These are phyloP conservation scores for Hericium alpestre DNA, from an alignment of 768 basidiomycete species.

Conservation along the genomic window DNA sequence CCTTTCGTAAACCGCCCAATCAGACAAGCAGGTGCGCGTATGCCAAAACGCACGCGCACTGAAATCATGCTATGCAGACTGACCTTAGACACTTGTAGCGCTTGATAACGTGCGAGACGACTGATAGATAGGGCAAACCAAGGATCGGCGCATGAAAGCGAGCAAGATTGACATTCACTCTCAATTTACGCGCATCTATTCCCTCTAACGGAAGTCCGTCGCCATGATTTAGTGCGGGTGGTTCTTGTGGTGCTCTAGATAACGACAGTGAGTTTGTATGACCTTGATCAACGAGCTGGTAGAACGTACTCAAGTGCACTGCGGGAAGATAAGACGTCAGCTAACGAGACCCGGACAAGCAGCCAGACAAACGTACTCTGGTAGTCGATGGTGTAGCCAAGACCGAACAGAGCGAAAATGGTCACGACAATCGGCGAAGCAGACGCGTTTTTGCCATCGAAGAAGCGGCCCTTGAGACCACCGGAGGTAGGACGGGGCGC, in stretches of 20 bases:
- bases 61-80: too few species aligned
- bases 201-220: too few species aligned
- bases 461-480: conserved; percentile 74
- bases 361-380: conserved; percentile 52
- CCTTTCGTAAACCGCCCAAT: too few species aligned
- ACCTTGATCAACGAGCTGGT: background rate
- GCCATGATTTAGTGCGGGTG: conserved; percentile 53
- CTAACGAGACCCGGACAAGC: background rate
- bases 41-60: too few species aligned
- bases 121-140: too few species aligned
- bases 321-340: conserved; percentile 4
- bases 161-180: too few species aligned
- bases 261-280: conserved; percentile 16
- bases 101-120: too few species aligned
- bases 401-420: conserved; percentile 56
- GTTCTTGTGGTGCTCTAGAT: conserved; percentile 84
- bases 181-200: too few species aligned
- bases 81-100: too few species aligned
- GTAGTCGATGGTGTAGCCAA: conserved; percentile 85
- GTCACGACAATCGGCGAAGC: conserved; percentile 54
- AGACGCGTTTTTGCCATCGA: conserved; percentile 79
- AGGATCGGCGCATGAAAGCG: too few species aligned
- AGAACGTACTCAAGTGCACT: conserved; percentile 78
- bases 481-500: conserved; percentile 43
- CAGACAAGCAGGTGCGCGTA: too few species aligned